Evolutionary conservation across 176 grass and related monocot species (phyloP).

Genomic region (Oryza nivara): DNA sequence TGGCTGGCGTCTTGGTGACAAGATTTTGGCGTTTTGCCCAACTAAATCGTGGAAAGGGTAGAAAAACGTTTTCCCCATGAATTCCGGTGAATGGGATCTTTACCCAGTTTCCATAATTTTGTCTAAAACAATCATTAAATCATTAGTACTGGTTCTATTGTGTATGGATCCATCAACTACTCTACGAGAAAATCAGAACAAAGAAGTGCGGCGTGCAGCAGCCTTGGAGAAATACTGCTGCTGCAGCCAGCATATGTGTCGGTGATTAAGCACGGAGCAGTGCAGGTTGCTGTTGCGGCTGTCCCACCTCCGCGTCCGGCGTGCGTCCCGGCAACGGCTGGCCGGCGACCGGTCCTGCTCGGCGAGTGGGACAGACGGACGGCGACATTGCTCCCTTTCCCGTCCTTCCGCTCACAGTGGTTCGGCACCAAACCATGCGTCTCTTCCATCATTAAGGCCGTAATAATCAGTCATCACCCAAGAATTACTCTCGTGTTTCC

Average conservation of each 20-base stretch:
- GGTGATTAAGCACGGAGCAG: neutral
- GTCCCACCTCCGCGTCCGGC: neutral
- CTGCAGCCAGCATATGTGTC: neutral
- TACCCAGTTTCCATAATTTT: neutral
- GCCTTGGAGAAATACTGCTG: neutral
- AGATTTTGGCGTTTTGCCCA: neutral
- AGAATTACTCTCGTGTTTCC: neutral
- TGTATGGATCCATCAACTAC: no score
- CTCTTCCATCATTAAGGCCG: conserved; percentile 30
- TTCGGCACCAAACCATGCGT: conserved; percentile 34
- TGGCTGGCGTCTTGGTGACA: neutral
- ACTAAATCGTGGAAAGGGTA: neutral
- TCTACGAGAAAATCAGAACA: no score
- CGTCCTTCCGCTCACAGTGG: neutral
- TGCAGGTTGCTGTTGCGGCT: neutral
- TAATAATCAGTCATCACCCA: neutral
- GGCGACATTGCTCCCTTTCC: neutral
- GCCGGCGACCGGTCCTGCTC: conserved; percentile 29
- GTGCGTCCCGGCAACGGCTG: neutral
- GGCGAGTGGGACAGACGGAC: conserved; percentile 30
- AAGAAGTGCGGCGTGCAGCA: no score
- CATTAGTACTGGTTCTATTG: no score
- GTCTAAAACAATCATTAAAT: neutral
- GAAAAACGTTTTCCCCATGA: neutral
- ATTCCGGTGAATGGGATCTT: neutral